These are phyloP conservation scores for Pestalotiopsis sp. DNA, from an alignment of 2,329 filamentous ascomycete genomes.

Conservation along the genomic window DNA sequence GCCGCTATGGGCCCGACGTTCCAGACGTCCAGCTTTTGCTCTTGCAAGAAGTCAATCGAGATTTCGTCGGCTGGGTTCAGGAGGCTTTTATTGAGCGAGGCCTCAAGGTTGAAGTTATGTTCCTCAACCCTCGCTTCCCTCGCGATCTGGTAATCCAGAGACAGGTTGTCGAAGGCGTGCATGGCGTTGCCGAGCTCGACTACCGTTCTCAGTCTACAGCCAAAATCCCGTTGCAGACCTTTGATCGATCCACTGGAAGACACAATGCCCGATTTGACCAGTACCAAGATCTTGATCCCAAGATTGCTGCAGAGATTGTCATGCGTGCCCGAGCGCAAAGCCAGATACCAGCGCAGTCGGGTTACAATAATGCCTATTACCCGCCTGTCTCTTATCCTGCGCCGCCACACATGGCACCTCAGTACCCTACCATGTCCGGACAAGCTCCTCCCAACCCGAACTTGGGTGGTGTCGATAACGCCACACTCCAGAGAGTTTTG, in stretches of 20 bases:
- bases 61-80: conserved; percentile 85
- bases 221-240: conserved; percentile 81
- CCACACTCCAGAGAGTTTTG: conserved; percentile 35
- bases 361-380: conserved; percentile 27
- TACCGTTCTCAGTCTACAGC: conserved; percentile 68
- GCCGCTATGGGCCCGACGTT: conserved; percentile 72
- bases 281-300: conserved; percentile 80
- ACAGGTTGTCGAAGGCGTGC: conserved; percentile 86
- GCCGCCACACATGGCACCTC: conserved; percentile 18
- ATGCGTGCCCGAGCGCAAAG: conserved; percentile 63
- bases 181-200: conserved; percentile 80
- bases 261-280: conserved; percentile 83
- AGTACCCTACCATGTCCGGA: conserved; percentile 11
- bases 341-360: conserved; percentile 26
- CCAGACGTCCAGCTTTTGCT: conserved; percentile 90
- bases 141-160: conserved; percentile 80
- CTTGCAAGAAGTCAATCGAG: conserved; percentile 74
- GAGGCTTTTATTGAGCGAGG: conserved; percentile 71
- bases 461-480: conserved; percentile 24
- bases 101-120: conserved; percentile 77
- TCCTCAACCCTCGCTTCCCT: conserved; percentile 75
- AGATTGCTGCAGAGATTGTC: conserved; percentile 80
- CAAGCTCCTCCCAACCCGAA: neutral
- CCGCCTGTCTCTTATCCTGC: conserved; percentile 21
- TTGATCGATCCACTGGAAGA: conserved; percentile 75